A percentile compares a stretch with the other conserved stretches of the same genome.
These are phyloP conservation scores for Sarocladium strictum DNA, from an alignment of 2,329 filamentous ascomycete genomes.

Conservation along the genomic window DNA sequence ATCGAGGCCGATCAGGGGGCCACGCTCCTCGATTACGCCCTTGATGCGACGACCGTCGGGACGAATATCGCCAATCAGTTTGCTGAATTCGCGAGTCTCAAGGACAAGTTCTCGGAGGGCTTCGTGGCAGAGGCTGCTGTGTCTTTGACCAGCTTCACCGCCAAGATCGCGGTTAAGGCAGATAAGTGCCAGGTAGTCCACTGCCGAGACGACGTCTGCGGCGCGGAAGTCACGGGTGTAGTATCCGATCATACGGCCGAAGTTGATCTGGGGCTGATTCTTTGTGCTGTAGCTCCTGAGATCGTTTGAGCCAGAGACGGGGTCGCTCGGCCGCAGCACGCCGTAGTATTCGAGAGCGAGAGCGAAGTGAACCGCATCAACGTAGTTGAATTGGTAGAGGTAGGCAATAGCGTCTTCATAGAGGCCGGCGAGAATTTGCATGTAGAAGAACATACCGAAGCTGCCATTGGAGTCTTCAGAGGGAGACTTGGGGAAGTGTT, in stretches of 20 bases:
- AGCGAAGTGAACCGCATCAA: constrained; percentile 92
- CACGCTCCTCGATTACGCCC: constrained; percentile 82
- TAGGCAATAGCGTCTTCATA: constrained; percentile 92
- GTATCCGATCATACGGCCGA: constrained; percentile 86
- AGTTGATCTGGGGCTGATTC: constrained; percentile 79
- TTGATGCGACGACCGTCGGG: constrained; percentile 78
- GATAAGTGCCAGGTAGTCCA: constrained; percentile 88
- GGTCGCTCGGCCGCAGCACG: constrained; percentile 79
- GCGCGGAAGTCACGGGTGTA: constrained; percentile 96
- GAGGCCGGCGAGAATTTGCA: constrained; percentile 84
- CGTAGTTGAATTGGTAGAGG: constrained; percentile 84
- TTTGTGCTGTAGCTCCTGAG: constrained; percentile 60
- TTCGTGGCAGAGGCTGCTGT: constrained; percentile 81
- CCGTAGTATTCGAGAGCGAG: constrained; percentile 87
- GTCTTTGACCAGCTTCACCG: constrained; percentile 67
- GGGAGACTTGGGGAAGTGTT: constrained; percentile 79
- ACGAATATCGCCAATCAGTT: constrained; percentile 84
- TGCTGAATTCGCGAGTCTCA: constrained; percentile 95
- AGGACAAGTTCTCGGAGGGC: constrained; percentile 88
- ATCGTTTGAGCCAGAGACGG: constrained; percentile 67
- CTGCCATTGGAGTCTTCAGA: constrained; percentile 71
- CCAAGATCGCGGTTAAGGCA: constrained; percentile 83
- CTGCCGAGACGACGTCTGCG: constrained; percentile 79
- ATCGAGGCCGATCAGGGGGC: constrained; percentile 71
- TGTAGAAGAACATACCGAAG: constrained; percentile 88